These are phyloP conservation scores for Ophiostoma sp. DNA, from an alignment of 2,329 filamentous ascomycete species.

Conservation along the genomic window DNA sequence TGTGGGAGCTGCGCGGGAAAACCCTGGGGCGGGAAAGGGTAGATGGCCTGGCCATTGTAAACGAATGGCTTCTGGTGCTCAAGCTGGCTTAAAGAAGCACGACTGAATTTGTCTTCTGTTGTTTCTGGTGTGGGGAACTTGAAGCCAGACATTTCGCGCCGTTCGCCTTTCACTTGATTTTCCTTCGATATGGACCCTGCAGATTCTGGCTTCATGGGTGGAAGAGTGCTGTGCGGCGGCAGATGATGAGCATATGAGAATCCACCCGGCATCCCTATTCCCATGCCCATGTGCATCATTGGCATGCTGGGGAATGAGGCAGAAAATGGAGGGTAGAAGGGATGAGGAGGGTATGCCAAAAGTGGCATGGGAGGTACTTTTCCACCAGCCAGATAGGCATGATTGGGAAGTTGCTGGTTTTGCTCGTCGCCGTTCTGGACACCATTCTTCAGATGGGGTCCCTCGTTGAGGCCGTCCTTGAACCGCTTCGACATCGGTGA, in stretches of 20 bases:
- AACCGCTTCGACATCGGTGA: conserved; percentile 48
- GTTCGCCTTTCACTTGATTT: conserved; percentile 25
- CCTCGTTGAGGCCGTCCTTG: conserved; percentile 36
- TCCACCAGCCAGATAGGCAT: not conserved
- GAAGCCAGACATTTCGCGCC: conserved; percentile 21
- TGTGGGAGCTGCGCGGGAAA: conserved; percentile 21
- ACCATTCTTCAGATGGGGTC: conserved; percentile 28
- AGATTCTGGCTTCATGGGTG: conserved; percentile 15
- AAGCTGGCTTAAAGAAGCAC: conserved; percentile 42
- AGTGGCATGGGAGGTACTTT: conserved; percentile 28
- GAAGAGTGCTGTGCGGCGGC: not conserved
- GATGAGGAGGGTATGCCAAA: conserved; percentile 27
- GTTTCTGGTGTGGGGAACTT: conserved; percentile 27
- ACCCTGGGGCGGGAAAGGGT: conserved; percentile 29
- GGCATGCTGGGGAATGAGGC: conserved; percentile 33
- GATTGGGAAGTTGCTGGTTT: conserved; percentile 15
- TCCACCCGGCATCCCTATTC: conserved; percentile 26
- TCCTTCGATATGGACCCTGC: conserved; percentile 22
- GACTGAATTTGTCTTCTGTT: conserved; percentile 32
- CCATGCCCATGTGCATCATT: conserved; percentile 40
- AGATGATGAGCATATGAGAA: conserved; percentile 26
- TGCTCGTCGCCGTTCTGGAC: conserved; percentile 23
- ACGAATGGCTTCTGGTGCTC: conserved; percentile 43
- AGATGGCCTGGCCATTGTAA: conserved; percentile 36
- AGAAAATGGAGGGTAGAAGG: conserved; percentile 25